Conservation (phyloP, 169 alveolate species). For the Eimeria nieschulzi region DNA sequence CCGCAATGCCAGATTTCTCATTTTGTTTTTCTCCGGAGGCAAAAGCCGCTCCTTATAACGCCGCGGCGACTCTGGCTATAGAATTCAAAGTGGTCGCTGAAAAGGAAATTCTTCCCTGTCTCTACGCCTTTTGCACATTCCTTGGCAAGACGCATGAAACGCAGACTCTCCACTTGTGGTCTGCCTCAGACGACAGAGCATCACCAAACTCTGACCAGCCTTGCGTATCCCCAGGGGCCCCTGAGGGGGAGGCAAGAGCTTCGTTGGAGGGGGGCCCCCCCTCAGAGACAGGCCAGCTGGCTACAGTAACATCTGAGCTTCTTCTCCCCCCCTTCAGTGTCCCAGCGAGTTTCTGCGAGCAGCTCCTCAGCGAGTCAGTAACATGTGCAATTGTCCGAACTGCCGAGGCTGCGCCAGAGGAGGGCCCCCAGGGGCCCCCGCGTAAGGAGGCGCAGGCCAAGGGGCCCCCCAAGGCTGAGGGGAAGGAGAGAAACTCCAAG, state of each 20-base stretch:
- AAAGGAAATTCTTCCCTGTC: conserved; percentile 24
- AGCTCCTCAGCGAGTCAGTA: not conserved
- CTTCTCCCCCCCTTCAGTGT: conserved; percentile 37
- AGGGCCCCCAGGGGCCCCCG: conserved; percentile 17
- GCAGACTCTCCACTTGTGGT: conserved; percentile 22
- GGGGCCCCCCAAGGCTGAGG: conserved; percentile 22
- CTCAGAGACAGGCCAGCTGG: not conserved
- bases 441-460: conserved; percentile 41
- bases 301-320: not conserved
- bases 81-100: conserved; percentile 40
- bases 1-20: not conserved
- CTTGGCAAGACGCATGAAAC: conserved; percentile 45
- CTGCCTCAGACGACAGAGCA: not conserved
- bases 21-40: conserved; percentile 5
- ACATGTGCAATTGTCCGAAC: conserved; percentile 27
- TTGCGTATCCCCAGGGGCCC: not conserved
- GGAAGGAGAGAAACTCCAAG: conserved; percentile 6
- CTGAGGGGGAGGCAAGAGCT: not conserved
- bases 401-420: not conserved
- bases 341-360: conserved; percentile 52
- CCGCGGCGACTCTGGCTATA: conserved; percentile 15
- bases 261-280: not conserved
- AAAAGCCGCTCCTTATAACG: conserved; percentile 39
- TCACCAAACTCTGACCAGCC: not conserved
- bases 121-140: conserved; percentile 39